Evolutionary conservation across 2,329 filamentous ascomycete genomes (phyloP), one percentile per base, ranked within the genome.

Genomic region (Aspergillus sp.): DNA sequence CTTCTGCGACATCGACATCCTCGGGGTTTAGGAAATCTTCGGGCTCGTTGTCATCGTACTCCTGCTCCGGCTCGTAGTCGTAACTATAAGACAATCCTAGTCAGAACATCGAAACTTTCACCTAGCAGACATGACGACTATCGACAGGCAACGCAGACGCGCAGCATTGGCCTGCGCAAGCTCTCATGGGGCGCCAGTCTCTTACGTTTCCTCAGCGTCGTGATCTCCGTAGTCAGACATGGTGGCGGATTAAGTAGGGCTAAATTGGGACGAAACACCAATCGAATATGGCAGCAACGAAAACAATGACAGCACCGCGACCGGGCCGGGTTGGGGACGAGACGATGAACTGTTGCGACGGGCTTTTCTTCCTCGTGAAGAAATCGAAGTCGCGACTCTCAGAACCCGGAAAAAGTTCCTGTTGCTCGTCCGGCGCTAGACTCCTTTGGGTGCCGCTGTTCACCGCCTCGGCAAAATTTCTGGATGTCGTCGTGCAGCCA

Each of bases 151-250:
- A 45, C 25, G 25, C 39, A 17, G 28, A 28, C 5, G 28, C 39
- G 9, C 6, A 10, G 39, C n/a, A 21, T 30, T 17, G 13, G 5
- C n/a, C 51, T 65, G 62, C 56, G 54, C 54, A 57, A 48, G 62
- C 65, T 55, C 55, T 57, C n/a, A 19, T 53, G 59, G 61, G 63
- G 60, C 63, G 61, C 51, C 59, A 55, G 59, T 57, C 55, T 60
- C 84, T 80, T 78, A 87, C 85, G 80, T 83, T 67, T 81, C 84
- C 68, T 81, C 85, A 66, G 80, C 82, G 71, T 87, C 86, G 68
- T 89, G 85, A 71, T 89, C 86, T 69, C 87, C 89, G 79, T 88
- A 88, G 79, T 91, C 89, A 78, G 89, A 92, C 89, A 92, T 91
- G 52, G 61, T 74, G 71, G 55, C 59, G 60, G 51, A 49, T 63